These are phyloP conservation scores for Rhododendron williamsianum DNA, from an alignment of 148 eudicot species.

Conservation along the genomic window DNA sequence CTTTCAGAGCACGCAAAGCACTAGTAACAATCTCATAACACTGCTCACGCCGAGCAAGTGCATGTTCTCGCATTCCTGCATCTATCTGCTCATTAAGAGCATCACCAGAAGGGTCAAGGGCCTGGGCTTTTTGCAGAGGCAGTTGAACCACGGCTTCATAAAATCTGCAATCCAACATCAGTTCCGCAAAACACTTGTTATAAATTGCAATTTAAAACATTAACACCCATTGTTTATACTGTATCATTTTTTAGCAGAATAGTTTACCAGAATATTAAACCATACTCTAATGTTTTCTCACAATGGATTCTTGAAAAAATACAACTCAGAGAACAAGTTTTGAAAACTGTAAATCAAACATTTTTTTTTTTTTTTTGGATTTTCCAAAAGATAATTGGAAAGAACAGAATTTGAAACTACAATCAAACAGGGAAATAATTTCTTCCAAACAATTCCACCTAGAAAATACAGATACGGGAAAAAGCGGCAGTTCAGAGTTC, in stretches of 20 bases:
- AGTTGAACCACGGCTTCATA: slow-evolving; percentile 98
- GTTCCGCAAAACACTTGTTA: background rate
- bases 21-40: slow-evolving; percentile 77
- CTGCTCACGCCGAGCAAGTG: slow-evolving; percentile 78
- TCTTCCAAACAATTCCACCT: background rate
- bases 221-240: background rate
- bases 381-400: background rate
- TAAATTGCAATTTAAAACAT: background rate
- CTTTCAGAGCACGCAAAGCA: slow-evolving; percentile 79
- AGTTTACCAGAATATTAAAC: background rate
- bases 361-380: background rate
- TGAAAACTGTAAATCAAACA: background rate
- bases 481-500: background rate
- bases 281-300: background rate
- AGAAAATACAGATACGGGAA: background rate
- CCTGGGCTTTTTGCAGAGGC: slow-evolving; percentile 93
- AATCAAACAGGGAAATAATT: background rate
- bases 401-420: background rate
- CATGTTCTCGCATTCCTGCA: slow-evolving; percentile 56
- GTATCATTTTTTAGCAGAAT: background rate
- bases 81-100: slow-evolving; percentile 89
- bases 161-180: slow-evolving; percentile 48
- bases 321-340: background rate
- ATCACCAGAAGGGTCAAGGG: slow-evolving; percentile 87
- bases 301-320: background rate